Evolutionary conservation across 2,329 filamentous ascomycete species (phyloP).

Genomic region (Aspergillus sp.): DNA sequence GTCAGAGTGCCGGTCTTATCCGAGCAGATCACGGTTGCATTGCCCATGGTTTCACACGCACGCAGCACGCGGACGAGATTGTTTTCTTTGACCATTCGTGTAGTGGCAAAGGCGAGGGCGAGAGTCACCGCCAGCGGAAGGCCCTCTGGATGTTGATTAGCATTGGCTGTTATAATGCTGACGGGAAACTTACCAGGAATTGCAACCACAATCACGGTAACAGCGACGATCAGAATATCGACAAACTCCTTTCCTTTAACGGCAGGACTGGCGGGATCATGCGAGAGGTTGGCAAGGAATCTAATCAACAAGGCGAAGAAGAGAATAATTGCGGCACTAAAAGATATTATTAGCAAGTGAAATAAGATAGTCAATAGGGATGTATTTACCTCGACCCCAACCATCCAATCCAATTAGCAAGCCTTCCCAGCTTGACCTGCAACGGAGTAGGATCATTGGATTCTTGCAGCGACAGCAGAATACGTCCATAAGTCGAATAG

Average conservation of each 20-base stretch:
- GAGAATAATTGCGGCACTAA: slow-evolving; percentile 66
- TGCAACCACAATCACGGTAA: slow-evolving; percentile 77
- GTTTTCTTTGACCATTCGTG: slow-evolving; percentile 73
- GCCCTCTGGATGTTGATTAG: slow-evolving; percentile 58
- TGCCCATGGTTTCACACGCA: slow-evolving; percentile 79
- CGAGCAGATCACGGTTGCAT: slow-evolving; percentile 76
- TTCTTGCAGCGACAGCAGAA: slow-evolving; percentile 71
- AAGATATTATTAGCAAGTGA: slow-evolving; percentile 10
- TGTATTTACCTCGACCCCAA: slow-evolving; percentile 62
- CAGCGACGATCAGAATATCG: slow-evolving; percentile 73
- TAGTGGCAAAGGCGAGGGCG: slow-evolving; percentile 74
- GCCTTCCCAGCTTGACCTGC: slow-evolving; percentile 71
- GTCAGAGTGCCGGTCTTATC: slow-evolving; percentile 77
- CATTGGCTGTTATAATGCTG: background rate
- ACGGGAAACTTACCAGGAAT: slow-evolving; percentile 53
- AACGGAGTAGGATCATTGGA: slow-evolving; percentile 74
- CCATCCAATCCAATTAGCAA: slow-evolving; percentile 76
- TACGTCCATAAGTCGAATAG: slow-evolving; percentile 73
- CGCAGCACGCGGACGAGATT: slow-evolving; percentile 75
- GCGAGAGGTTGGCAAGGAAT: slow-evolving; percentile 69
- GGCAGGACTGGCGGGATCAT: slow-evolving; percentile 56
- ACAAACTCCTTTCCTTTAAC: slow-evolving; percentile 77
- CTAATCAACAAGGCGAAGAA: slow-evolving; percentile 86
- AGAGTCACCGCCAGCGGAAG: slow-evolving; percentile 76
- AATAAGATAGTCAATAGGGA: too few relatives aligned